phyloP scores from a whole-genome alignment of 2,329 filamentous ascomycete species.

The Epichloe hybrida region DNA sequence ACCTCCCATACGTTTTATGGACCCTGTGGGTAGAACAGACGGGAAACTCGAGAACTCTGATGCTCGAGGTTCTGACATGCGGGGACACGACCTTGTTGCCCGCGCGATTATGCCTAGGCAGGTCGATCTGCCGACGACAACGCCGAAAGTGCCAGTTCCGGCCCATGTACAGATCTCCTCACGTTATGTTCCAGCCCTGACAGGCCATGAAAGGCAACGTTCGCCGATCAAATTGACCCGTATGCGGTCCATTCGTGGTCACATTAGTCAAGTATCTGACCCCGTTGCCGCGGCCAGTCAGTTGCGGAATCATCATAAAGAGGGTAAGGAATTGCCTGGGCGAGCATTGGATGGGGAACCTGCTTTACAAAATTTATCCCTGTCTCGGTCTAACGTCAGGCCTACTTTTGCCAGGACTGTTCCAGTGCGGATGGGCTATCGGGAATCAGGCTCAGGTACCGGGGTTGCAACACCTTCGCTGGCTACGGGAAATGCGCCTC shows the following conservation, averaged over 20 bases:
- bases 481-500: background rate
- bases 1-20: constrained; percentile 15
- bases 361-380: background rate
- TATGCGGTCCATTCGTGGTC: background rate
- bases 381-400: background rate
- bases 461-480: background rate
- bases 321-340: background rate
- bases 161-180: background rate
- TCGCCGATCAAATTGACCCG: background rate
- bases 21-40: constrained; percentile 18
- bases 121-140: constrained; percentile 9
- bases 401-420: background rate
- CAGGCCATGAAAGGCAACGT: background rate
- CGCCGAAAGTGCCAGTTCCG: constrained; percentile 11
- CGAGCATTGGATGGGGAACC: background rate
- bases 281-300: background rate
- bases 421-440: background rate
- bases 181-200: background rate
- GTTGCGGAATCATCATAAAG: background rate
- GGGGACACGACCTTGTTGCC: background rate
- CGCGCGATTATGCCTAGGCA: background rate
- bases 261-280: background rate
- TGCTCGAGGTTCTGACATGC: background rate
- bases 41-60: constrained; percentile 10
- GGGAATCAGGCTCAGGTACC: background rate